phyloP scores from a whole-genome alignment of 352 stramenopile genomes.

The Pythium aquatile region DNA sequence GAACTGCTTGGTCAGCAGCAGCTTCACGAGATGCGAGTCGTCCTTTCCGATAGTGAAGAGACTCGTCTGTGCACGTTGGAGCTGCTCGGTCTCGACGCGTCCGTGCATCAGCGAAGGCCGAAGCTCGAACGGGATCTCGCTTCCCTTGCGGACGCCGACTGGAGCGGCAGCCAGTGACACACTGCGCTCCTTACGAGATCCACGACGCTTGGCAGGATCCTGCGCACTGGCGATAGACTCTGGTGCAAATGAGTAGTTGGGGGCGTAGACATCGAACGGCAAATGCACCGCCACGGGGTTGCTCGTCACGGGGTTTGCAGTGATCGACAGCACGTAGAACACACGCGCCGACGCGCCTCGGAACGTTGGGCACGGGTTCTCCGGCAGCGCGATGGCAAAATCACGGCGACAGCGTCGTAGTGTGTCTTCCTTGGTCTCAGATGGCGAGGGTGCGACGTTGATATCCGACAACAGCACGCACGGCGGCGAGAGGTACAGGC shows the following conservation, averaged over 20 bases:
- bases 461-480: constrained; percentile 56
- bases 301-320: constrained; percentile 23
- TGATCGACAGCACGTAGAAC: constrained; percentile 69
- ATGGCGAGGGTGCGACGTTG: constrained; percentile 46
- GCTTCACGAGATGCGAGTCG: constrained; percentile 52
- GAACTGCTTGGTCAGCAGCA: constrained; percentile 61
- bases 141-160: constrained; percentile 55
- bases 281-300: constrained; percentile 44
- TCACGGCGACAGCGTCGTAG: constrained; percentile 41
- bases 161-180: constrained; percentile 34
- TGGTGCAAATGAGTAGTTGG: constrained; percentile 46
- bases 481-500: constrained; percentile 53
- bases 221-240: constrained; percentile 23
- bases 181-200: constrained; percentile 28
- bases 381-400: constrained; percentile 54
- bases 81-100: constrained; percentile 56
- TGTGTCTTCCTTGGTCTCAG: constrained; percentile 35
- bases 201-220: not conserved
- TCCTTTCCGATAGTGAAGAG: constrained; percentile 76
- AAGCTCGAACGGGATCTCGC: constrained; percentile 65
- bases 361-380: constrained; percentile 55
- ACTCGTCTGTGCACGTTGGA: constrained; percentile 56
- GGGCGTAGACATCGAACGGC: constrained; percentile 61
- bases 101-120: constrained; percentile 64
- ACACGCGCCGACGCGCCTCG: constrained; percentile 49